Base-by-base conservation (phyloP, 2,329 filamentous ascomycete genomes). In the Xylaria polymorpha region DNA sequence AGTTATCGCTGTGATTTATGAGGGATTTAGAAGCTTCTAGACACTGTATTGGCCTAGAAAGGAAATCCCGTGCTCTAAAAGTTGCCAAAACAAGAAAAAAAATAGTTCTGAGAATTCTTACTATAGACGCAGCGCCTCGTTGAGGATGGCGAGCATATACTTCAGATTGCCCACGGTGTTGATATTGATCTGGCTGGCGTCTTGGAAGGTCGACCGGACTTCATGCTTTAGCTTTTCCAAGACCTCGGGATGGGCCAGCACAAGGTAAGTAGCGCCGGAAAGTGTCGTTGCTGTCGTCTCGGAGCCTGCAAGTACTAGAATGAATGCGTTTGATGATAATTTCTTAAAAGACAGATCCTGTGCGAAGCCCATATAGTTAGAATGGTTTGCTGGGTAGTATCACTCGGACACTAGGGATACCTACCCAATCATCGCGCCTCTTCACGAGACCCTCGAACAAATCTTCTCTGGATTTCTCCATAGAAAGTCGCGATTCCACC, bases 141-240 rank as follows among this genome's bases (percentile, higher is more conserved):
- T 79, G n/a, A 85, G 76, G 44, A 77, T 75, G 4, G 82, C 83
- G 14, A 79, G 74, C 73, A 84, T 78, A 63, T 84, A 85, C n/a
- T 74, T 63, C 0, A 84, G 73, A 22, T 74, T 74, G 48, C 73
- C 72, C 8, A 80, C 77, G 2, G 75, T 77, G 20, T 73, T 76
- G 50, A 82, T 75, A 20, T 73, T 79, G 67, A 85, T 84, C 14
- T 84, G 79, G 1, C 79, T 76, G 18, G 78, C 76, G 0, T 66
- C 75, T 4, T 72, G 70, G 67, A 84, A 84, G 3, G 74, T 61
- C 0, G 76, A 75, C 5, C 82, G 80, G 10, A 85, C 77, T 74
- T 85, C 83, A 1, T 77, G 32, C 7, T 75, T 75, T 12, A 85
- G 68, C 62, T 76, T 81, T 41, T 77, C 67, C 8, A 80, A 65